Conservation (phyloP, 306 rosid species). For the Trichosanthes truncata region DNA sequence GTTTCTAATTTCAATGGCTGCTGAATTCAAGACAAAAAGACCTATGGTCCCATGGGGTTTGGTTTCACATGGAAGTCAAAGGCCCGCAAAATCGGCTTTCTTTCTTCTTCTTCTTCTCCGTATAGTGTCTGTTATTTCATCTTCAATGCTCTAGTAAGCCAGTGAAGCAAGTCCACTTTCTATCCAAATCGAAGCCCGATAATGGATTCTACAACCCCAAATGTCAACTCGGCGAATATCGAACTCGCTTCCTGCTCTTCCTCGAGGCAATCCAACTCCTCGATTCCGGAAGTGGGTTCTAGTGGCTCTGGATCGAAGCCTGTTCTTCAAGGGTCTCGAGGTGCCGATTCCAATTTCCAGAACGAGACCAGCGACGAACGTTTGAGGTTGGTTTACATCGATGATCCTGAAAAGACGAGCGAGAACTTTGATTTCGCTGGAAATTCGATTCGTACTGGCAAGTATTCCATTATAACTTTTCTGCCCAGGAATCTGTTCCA, state of each 20-base stretch:
- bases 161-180: no score
- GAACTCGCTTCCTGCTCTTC: slow-evolving; percentile 32
- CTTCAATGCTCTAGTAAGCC: no score
- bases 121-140: no score
- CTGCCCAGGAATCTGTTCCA: slow-evolving; percentile 83
- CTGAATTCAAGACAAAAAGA: no score
- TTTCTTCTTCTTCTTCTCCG: no score
- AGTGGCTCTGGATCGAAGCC: slow-evolving; percentile 46
- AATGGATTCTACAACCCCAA: slow-evolving; percentile 40
- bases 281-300: slow-evolving; percentile 42
- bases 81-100: no score
- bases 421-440: slow-evolving; percentile 54
- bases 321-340: slow-evolving; percentile 56
- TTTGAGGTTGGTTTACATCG: slow-evolving; percentile 53
- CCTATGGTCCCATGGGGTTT: no score
- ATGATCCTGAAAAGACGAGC: slow-evolving; percentile 52
- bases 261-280: slow-evolving; percentile 39
- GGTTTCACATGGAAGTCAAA: no score
- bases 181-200: no score
- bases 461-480: slow-evolving; percentile 66
- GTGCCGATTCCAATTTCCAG: slow-evolving; percentile 61
- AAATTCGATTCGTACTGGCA: slow-evolving; percentile 55
- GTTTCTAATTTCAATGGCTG: no score
- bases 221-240: slow-evolving; percentile 24
- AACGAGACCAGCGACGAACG: slow-evolving; percentile 80